Base-by-base conservation (phyloP, 352 stramenopile species). In the Phytophthora macrochlamydospora region DNA sequence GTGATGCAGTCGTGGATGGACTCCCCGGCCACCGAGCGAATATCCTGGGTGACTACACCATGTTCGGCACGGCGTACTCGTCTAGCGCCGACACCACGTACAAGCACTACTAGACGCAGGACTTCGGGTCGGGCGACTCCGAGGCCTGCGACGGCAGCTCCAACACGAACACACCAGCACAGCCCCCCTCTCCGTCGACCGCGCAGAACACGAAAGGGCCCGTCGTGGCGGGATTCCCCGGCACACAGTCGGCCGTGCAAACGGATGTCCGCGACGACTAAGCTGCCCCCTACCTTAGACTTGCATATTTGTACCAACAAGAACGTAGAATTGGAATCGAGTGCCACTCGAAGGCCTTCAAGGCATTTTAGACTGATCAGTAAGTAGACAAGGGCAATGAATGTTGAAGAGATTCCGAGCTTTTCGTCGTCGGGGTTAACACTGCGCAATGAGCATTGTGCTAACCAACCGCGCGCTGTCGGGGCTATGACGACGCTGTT, bases 81-180 rank as follows among this genome's bases (percentile, higher is more conserved):
- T 69, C 61, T 58, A 75, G 69, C 45, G 9, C 30, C 0, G 7
- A 59, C 6, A 66, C 30, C 33, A 67, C 40, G 28, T 80, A 75
- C 62, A 50, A 62, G 9, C 56, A 79, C 63, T 87, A 76, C 65
- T 87, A 78, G 75, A 87, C 73, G 37, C 68, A 87, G 59, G 61
- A 83, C 61, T 90, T 86, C 58, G 75, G 56, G 28, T 53, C 38
- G 0, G 55, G 76, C 38, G 38, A 8, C 35, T 62, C 24, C 4
- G 71, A 87, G 44, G 35, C 5, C 8, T 79, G 68, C 50, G 74
- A 82, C n/a, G 24, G 40, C n/a, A 24, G 5, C 43, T 8, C 12
- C 24, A 51, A 7, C 24, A 24, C 24, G n/a, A 51, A 24, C 12
- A 28, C 7, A 24, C n/a, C 18, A 31, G 45, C n/a, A 35, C 40